Evolutionary conservation across 1,284 basidiomycete genomes (phyloP), one percentile per base, ranked within the genome.

Genomic region (Peniophora sp.): DNA sequence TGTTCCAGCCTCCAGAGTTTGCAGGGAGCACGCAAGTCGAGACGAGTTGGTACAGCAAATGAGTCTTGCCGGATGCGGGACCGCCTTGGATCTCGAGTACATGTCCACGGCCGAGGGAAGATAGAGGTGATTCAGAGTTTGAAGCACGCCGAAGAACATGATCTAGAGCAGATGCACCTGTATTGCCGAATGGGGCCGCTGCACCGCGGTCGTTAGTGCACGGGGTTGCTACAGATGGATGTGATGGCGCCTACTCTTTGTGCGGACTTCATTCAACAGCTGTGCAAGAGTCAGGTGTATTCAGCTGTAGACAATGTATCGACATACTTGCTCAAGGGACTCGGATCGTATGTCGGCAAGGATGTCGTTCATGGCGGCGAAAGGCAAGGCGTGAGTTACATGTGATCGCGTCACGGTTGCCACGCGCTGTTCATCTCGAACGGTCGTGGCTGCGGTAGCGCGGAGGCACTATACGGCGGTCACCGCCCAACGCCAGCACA

Each of bases 31-130:
- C 69, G 56, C 83, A 82, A 23, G 70, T 74, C n/a, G 78, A 67
- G 32, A 87, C 61, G 50, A 88, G 64, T 59, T 79, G 75, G 61
- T 85, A 84, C 22, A 89, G 65, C 10, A 92, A 65, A 53, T 85
- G 82, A 1, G 84, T 83, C 65, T 92, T 92, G 35, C 87, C 89
- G 16, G 81, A 80, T 19, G 74, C 74, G 2, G 87, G 69, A 3
- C 83, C 75, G 1, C 88, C 89, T 64, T 89, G 84, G 36, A 92
- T 72, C 64, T 89, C 84, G 58, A 91, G 65, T 41, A 88, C 72
- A 64, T 89, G 79, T 25, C 82, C 81, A 20, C 68, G 67, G 38
- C 66, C 64, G 32, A 78, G 64, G 36, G 69, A 64, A 23, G 67
- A 65, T 55, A 56, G 57, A 43, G 52, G 53, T 23, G 56, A 57